These are phyloP conservation scores for Madurella mycetomatis DNA, from an alignment of 2,329 filamentous ascomycete genomes.

Conservation along the genomic window DNA sequence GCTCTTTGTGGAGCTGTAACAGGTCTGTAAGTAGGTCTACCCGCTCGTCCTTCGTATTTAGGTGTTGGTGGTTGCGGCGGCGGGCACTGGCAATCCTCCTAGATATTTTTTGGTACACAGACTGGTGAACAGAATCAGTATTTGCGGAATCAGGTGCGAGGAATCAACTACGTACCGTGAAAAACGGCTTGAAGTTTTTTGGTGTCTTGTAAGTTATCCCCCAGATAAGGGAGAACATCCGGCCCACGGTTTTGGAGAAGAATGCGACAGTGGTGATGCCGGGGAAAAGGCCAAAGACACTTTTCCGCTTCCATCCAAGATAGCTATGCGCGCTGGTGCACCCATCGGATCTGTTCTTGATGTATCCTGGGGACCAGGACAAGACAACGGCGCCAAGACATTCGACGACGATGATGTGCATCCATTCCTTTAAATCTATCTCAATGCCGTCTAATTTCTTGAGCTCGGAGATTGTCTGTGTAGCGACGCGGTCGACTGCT, in stretches of 20 bases:
- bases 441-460: constrained; percentile 34
- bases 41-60: constrained; percentile 20
- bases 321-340: constrained; percentile 47
- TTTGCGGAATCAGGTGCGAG: background rate
- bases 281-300: constrained; percentile 49
- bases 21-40: constrained; percentile 45
- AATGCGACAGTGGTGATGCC: constrained; percentile 37
- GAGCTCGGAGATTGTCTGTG: constrained; percentile 34
- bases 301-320: constrained; percentile 48
- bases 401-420: constrained; percentile 53
- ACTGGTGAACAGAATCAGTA: constrained; percentile 12
- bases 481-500: constrained; percentile 39
- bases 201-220: constrained; percentile 42
- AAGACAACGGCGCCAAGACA: constrained; percentile 47
- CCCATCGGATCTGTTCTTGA: constrained; percentile 41
- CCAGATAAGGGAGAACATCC: constrained; percentile 42
- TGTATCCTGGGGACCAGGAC: constrained; percentile 49
- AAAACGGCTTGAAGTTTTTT: constrained; percentile 44
- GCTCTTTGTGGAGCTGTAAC: constrained; percentile 42
- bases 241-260: constrained; percentile 33
- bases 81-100: constrained; percentile 21
- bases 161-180: constrained; percentile 38
- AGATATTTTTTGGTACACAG: constrained; percentile 29
- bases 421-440: constrained; percentile 50
- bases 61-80: background rate